These are phyloP conservation scores for Fusarium sterilihyphosum DNA, from an alignment of 2,329 filamentous ascomycete species.

Conservation along the genomic window DNA sequence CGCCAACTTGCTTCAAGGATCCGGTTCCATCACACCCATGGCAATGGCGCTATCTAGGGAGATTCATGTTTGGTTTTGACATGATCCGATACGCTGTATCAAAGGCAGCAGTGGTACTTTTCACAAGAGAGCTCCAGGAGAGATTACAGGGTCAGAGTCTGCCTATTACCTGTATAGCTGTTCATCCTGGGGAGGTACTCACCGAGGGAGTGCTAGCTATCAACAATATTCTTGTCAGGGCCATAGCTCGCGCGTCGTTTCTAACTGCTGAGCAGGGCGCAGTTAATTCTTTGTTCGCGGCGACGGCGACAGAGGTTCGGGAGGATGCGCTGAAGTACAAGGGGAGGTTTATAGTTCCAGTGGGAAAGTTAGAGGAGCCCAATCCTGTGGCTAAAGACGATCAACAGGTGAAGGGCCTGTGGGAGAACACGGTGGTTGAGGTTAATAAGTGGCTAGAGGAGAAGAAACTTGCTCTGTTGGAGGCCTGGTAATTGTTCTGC, in stretches of 20 bases:
- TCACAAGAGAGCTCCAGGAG: rapidly evolving
- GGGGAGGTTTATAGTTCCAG: not conserved
- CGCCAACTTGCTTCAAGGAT: rapidly evolving
- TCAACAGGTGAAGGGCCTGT: not conserved
- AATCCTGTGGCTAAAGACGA: not conserved
- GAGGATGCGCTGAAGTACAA: rapidly evolving
- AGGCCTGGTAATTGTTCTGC: too few relatives aligned
- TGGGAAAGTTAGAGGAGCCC: not conserved
- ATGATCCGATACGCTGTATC: not conserved
- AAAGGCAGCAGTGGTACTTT: rapidly evolving
- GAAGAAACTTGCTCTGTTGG: rapidly evolving
- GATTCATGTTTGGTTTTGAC: not conserved
- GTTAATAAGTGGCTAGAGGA: rapidly evolving
- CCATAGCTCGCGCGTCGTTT: not conserved
- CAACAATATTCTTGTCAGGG: rapidly evolving
- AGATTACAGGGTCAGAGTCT: rapidly evolving
- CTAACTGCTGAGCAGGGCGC: not conserved
- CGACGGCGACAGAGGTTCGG: not conserved
- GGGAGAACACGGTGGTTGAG: not conserved
- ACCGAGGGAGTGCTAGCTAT: not conserved
- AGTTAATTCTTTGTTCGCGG: not conserved
- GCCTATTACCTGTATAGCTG: not conserved
- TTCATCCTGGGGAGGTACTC: not conserved
- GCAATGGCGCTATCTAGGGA: not conserved
- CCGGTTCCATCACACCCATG: rapidly evolving